These are phyloP conservation scores for Pseudopediastrum boryanum DNA, from an alignment of 139 green algal species.

Conservation along the genomic window DNA sequence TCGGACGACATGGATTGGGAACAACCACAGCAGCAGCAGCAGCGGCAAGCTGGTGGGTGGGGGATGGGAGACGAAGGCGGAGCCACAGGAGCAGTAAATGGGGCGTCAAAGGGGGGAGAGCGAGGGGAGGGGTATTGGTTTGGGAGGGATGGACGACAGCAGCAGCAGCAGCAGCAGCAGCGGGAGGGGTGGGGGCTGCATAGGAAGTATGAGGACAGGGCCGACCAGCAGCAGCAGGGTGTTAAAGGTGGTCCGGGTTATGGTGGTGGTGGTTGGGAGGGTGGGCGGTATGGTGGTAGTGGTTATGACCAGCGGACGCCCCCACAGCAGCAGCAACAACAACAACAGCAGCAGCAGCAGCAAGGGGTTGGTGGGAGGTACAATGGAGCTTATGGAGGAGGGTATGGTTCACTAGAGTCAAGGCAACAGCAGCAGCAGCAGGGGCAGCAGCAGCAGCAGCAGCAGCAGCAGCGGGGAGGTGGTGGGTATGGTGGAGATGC, in stretches of 20 bases:
- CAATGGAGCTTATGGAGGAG: neutral
- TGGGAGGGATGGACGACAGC: too few relatives aligned
- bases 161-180: too few relatives aligned
- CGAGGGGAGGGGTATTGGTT: too few relatives aligned
- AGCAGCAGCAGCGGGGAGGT: constrained; percentile 16
- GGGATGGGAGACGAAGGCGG: too few relatives aligned
- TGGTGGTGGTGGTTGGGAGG: too few relatives aligned
- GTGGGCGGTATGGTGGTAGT: constrained; percentile 5
- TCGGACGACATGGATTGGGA: too few relatives aligned
- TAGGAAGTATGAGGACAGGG: too few relatives aligned
- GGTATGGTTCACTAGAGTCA: neutral
- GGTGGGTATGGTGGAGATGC: neutral
- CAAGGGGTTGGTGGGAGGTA: neutral
- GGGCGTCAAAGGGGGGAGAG: too few relatives aligned
- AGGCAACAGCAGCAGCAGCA: constrained; percentile 15
- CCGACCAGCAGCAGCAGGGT: neutral
- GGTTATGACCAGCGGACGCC: neutral
- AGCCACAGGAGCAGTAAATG: too few relatives aligned
- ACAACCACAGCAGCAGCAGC: too few relatives aligned
- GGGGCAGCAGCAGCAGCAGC: constrained; percentile 9
- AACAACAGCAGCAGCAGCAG: constrained; percentile 12
- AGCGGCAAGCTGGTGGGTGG: too few relatives aligned
- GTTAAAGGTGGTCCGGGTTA: neutral
- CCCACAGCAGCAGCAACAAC: neutral
- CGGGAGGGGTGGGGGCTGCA: too few relatives aligned